These are phyloP conservation scores for Camellia japonica DNA, from an alignment of 148 eudicot genomes.

Conservation along the genomic window DNA sequence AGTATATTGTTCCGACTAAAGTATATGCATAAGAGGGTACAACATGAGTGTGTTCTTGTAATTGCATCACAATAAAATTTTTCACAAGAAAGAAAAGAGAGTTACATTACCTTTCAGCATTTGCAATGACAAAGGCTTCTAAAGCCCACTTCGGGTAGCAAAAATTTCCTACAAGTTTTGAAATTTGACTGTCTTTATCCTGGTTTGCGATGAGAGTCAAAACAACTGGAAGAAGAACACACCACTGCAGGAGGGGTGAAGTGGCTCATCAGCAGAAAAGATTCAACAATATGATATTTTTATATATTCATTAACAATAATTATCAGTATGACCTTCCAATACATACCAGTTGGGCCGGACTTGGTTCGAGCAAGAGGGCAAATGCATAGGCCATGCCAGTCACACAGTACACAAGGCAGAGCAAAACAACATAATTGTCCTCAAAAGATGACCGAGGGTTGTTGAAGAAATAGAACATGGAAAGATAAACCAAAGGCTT, in stretches of 20 bases:
- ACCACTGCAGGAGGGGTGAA: slow-evolving; percentile 56
- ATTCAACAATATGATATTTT: background rate
- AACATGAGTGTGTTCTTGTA: background rate
- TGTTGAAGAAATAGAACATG: slow-evolving; percentile 90
- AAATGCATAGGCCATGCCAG: slow-evolving; percentile 83
- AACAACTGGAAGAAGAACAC: slow-evolving; percentile 89
- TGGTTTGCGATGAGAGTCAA: slow-evolving; percentile 86
- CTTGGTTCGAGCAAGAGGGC: slow-evolving; percentile 75
- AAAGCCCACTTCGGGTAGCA: slow-evolving; percentile 86
- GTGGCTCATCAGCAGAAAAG: slow-evolving; percentile 1
- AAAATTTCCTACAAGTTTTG: slow-evolving; percentile 40
- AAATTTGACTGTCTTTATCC: slow-evolving; percentile 50
- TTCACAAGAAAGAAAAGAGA: slow-evolving; percentile 4
- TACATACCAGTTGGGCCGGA: slow-evolving; percentile 83
- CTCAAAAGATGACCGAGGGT: slow-evolving; percentile 79
- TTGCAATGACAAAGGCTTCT: slow-evolving; percentile 85
- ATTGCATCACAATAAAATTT: background rate
- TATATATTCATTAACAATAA: background rate
- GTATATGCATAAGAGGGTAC: background rate
- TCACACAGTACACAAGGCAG: slow-evolving; percentile 89
- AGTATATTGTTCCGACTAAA: background rate
- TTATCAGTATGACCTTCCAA: background rate
- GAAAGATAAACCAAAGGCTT: slow-evolving; percentile 93
- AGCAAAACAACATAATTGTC: slow-evolving; percentile 68
- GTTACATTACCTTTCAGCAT: slow-evolving; percentile 69